Evolutionary conservation across 352 stramenopile genomes (phyloP), one percentile per base, ranked within the genome.

Genomic region (Labyrinthula sp.): DNA sequence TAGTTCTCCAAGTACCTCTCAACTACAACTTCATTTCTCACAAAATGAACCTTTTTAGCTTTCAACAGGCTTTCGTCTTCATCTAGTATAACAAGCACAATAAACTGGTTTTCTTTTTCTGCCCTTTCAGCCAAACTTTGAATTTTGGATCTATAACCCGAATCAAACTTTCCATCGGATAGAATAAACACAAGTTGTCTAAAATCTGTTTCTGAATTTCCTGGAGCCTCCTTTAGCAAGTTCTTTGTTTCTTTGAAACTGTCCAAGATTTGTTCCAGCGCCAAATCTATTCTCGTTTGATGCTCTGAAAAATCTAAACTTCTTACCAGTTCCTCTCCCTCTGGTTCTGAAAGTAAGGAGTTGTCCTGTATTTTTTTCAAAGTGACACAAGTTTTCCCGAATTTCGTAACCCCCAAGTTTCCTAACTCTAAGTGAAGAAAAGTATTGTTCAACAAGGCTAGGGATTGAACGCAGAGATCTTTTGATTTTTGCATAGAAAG

Each of bases 1-100:
- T 95, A 99, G 65, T 95, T 90, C 49, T 99, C 90, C 24, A 99
- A 75, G 68, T 99, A 99, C 17, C 76, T 68, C 39, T 81, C 89
- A 59, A 96, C 85, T 47, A 81, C 70, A 35, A 93, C 76, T 52
- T 92, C 93, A 38, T 92, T 88, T 34, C 72, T 64, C 62, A 95
- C 96, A 29, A 72, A 80, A 21, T 96, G 84, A 46, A 88, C 86
- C 67, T 97, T 89, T 10, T 35, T 31, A 50, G 92, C 98, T 46
- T 95, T 81, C 21, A 97, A 54, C 45, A 99, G 96, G 25, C 80
- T 95, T 20, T 87, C 87, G 22, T 68, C 66, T 48, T 58, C 12
- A 36, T 59, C 39, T 2, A 30, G 27, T 30, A 59, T 37, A 4
- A 63, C 20, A 6, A 63, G 23, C 10, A 59, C 17, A 24, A 62